Base-by-base conservation (phyloP, 768 basidiomycete genomes). In the Mycena alexandri region DNA sequence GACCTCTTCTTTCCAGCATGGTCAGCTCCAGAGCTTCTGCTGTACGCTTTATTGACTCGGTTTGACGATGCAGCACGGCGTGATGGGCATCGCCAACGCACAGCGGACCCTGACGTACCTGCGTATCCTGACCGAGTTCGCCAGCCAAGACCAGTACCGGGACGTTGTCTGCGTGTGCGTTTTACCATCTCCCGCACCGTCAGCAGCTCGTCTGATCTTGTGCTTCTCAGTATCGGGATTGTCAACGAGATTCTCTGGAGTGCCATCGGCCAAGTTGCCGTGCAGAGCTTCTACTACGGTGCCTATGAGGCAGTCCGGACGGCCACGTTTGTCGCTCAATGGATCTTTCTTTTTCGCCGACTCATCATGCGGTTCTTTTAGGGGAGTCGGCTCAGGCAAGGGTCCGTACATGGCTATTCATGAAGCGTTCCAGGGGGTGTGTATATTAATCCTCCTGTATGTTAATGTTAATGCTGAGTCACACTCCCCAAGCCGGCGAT, bases 61-160 rank as follows among this genome's bases (percentile, higher is more conserved):
- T 36, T 24, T 2, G 34, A 44, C 17, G 54, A 44, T 36, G 22
- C n/a, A 64, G 70, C 85, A 89, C 71, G 93, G 93, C 61, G 89
- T 92, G 58, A 96, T 96, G 95, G 95, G 95, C 47, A 81, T 93
- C 43, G 92, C 93, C 51, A 97, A 98, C 71, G 94, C 93, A 12
- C 92, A 96, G 73, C 88, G 96, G 34, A 87, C 92, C 19, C 83
- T 96, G 63, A 90, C 92, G 71, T 91, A 93, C 75, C 89, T 96
- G 73, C 88, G 93, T 34, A 89, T 91, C 68, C 75, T 94, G 64
- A 88, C 90, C 61, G 93, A 94, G 79, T 96, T 97, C 82, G 91
- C 96, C 77, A 88, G 87, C 58, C 93, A 94, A 76, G 88, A 89
- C 7, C 83, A 93, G 73, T 94, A 94, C 77, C 81, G 81, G 63